Conservation (phyloP, 129 eudicot genomes). For the Artemisia tridentata region DNA sequence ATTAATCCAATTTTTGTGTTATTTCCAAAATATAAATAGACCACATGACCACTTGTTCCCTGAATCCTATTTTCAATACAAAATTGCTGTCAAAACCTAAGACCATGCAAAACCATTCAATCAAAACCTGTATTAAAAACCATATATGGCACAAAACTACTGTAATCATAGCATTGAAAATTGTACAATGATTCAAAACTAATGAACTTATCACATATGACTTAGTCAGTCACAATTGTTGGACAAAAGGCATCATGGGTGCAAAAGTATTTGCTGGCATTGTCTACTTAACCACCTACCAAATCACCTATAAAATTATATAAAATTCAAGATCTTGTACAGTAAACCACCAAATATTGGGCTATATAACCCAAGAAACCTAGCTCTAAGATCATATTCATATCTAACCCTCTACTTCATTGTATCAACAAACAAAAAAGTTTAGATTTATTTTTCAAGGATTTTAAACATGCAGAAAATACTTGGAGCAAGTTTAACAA, state of each 20-base stretch:
- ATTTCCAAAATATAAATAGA: background rate
- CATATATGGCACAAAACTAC: background rate
- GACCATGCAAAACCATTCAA: conserved; percentile 27
- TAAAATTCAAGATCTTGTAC: conserved; percentile 28
- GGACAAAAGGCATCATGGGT: conserved; percentile 37
- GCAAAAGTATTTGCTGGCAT: conserved; percentile 37
- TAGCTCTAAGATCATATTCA: conserved; percentile 20
- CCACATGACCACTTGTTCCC: conserved; percentile 27
- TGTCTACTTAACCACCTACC: conserved; percentile 32
- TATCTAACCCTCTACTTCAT: conserved; percentile 16
- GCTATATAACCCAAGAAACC: conserved; percentile 30
- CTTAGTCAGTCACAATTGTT: conserved; percentile 22
- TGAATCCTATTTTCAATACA: conserved; percentile 15
- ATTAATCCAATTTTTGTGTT: background rate
- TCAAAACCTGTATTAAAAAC: conserved; percentile 18
- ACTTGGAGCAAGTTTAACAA: conserved; percentile 24
- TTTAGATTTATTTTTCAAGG: conserved; percentile 4
- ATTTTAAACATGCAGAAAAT: conserved; percentile 36
- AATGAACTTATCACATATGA: conserved; percentile 13
- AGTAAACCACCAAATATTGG: conserved; percentile 11
- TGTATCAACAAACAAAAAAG: conserved; percentile 15
- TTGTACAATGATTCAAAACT: conserved; percentile 20
- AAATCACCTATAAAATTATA: conserved; percentile 19
- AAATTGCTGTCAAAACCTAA: conserved; percentile 5
- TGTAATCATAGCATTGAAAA: conserved; percentile 21